These are phyloP conservation scores for Tetrahymena elliotti DNA, from an alignment of 73 alveolate genomes.

Conservation along the genomic window DNA sequence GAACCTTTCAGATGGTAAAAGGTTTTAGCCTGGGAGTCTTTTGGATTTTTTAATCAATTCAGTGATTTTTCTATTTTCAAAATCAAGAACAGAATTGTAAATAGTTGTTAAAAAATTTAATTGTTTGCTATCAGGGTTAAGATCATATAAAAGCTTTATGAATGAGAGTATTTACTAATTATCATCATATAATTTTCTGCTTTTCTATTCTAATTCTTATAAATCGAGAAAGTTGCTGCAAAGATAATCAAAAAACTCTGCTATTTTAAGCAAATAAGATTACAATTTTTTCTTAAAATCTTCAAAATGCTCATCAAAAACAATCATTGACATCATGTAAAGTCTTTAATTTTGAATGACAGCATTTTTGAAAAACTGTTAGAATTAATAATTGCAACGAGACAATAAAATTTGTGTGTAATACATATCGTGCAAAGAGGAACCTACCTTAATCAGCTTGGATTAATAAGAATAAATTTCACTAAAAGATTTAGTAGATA, in stretches of 20 bases:
- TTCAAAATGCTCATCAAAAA: not conserved
- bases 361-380: not conserved
- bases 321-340: not conserved
- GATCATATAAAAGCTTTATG: not conserved
- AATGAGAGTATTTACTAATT: not conserved
- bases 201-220: not conserved
- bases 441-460: not conserved
- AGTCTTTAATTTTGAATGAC: not conserved
- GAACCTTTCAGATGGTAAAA: not conserved
- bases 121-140: not conserved
- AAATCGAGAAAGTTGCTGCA: not conserved
- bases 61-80: not conserved
- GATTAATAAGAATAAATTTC: not conserved
- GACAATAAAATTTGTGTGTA: not conserved
- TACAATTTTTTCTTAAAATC: not conserved
- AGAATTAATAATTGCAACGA: not conserved
- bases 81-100: not conserved
- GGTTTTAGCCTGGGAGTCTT: not conserved
- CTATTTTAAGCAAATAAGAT: not conserved
- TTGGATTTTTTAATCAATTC: not conserved
- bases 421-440: not conserved
- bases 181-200: not conserved
- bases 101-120: not conserved
- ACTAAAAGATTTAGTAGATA: not conserved
- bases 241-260: not conserved